Base-by-base conservation (phyloP, 495 filamentous ascomycete genomes). In the Trichoderma asperelloides region DNA sequence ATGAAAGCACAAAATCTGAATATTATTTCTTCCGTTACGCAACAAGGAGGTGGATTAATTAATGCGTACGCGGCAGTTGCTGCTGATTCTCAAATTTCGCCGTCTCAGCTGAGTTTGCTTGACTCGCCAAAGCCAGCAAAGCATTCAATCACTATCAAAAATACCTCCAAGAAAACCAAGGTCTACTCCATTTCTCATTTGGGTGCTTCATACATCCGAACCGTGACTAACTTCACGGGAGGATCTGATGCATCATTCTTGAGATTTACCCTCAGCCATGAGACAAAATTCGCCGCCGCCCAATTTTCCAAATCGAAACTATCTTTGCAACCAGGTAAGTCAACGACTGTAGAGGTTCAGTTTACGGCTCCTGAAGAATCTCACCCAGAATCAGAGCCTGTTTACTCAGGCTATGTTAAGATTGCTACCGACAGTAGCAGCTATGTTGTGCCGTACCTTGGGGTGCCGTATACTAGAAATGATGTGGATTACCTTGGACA, bases 11-110 rank as follows among this genome's bases (percentile, higher is more conserved):
- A 41, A 3, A 69, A 67, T 11, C 64, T 71, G 51, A 64, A 63
- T 15, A 71, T 66, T 62, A 55, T 55, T n/a, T 55, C 49, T 55
- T 55, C 49, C 18, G n/a, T 66, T 11, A 45, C 69, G 18, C 71
- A 74, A 33, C 74, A 76, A 69, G 74, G 73, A 4, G 69, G 71
- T n/a, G 74, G 74, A 1, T 49, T 75, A n/a, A 68, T 76, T 2
- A 75, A 76, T 57, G 71, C 43, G 15, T 72, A 75, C 64, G 70
- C 69, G n/a, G 73, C 74, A 25, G 69, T 76, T 27, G 69, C 45
- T 9, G 68, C 68, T 13, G 62, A 69, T 33, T 69, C 63, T 30
- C 43, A 66, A 7, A 66, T 66, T 37, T 66, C n/a, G n/a, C 43
- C 43, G n/a, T 45, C 43, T 51, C 64, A 66, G 25, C 27, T 66